A percentile compares a stretch with the other conserved stretches of the same genome.
Conservation (phyloP, 73 alveolate species). For the Breviolum minutum region DNA sequence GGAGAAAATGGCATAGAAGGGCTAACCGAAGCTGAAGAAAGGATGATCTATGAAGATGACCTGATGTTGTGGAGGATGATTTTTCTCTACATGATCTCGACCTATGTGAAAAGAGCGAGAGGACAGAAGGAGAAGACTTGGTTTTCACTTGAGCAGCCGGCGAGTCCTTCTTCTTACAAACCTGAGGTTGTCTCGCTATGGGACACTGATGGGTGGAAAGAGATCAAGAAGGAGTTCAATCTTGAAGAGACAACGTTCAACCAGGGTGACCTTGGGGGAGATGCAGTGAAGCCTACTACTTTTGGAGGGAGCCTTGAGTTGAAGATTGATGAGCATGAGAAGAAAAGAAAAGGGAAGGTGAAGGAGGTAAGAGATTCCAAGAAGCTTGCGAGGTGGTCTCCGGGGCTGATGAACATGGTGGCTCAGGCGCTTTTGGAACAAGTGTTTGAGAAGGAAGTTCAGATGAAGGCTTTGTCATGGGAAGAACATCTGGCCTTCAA, state of each 20-base stretch:
- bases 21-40: background rate
- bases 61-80: background rate
- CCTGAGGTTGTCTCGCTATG: background rate
- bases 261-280: background rate
- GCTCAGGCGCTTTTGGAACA: background rate
- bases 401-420: background rate
- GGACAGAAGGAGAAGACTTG: background rate
- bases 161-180: background rate
- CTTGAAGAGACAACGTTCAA: background rate
- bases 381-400: background rate
- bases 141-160: background rate
- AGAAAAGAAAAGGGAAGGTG: background rate
- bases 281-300: background rate
- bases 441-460: background rate
- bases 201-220: background rate
- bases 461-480: background rate
- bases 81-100: background rate
- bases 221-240: background rate
- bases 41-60: background rate
- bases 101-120: background rate
- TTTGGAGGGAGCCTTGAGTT: background rate
- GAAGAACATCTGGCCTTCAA: background rate
- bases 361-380: background rate
- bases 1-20: background rate
- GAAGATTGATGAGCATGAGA: background rate